Percentiles rank a stretch among this genome's conserved stretches.
Evolutionary conservation across 768 basidiomycete species (phyloP).

Genomic region (Pholiota molesta): DNA sequence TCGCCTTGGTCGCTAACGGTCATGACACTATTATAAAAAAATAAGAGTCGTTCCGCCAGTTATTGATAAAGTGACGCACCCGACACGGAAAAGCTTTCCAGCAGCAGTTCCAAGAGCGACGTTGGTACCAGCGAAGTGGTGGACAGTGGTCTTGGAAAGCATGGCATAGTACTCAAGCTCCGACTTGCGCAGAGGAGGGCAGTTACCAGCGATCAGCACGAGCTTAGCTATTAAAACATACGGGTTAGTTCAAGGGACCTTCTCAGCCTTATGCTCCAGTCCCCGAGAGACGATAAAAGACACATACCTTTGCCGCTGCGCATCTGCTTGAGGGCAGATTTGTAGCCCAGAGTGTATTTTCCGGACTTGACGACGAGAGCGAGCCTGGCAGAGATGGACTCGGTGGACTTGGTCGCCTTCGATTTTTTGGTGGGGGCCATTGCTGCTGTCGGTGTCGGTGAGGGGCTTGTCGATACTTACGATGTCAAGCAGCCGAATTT

Average conservation of each 20-base stretch:
- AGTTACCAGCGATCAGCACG: constrained; percentile 97
- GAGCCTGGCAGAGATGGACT: constrained; percentile 91
- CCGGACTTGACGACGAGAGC: constrained; percentile 99
- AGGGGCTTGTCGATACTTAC: constrained; percentile 21
- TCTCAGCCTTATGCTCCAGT: constrained; percentile 99
- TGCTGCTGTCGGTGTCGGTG: constrained; percentile 36
- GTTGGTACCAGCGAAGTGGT: constrained; percentile 97
- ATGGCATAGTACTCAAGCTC: constrained; percentile 99
- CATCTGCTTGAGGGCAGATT: constrained; percentile 98
- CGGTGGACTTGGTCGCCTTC: constrained; percentile 90
- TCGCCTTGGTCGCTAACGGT: constrained; percentile 95
- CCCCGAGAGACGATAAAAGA: constrained; percentile 66
- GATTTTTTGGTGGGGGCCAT: constrained; percentile 98
- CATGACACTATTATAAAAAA: constrained; percentile 74
- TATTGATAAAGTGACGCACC: constrained; percentile 45
- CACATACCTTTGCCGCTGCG: constrained; percentile 93
- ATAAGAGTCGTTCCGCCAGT: constrained; percentile 23
- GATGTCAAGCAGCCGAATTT: constrained; percentile 5
- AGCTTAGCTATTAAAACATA: constrained; percentile 76
- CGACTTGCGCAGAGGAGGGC: constrained; percentile 97
- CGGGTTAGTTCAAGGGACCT: constrained; percentile 86
- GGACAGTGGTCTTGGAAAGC: constrained; percentile 98
- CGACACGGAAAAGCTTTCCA: constrained; percentile 98
- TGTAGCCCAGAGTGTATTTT: constrained; percentile 97
- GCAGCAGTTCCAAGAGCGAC: constrained; percentile 98